These are phyloP conservation scores for Solanum chiquidenum DNA, from an alignment of 257 asterid genomes.

Conservation along the genomic window DNA sequence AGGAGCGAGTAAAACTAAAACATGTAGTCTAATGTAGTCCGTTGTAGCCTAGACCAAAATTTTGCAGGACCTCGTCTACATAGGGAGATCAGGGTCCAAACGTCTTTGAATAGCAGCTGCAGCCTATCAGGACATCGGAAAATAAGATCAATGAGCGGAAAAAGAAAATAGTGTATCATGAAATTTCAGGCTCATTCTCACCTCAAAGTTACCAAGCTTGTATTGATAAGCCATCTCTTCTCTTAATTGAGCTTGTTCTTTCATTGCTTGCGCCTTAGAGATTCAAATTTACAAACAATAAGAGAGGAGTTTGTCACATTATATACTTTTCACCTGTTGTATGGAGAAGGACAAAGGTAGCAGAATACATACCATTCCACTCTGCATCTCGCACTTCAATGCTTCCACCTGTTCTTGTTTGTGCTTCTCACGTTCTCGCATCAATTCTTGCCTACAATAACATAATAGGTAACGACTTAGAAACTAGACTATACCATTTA, in stretches of 20 bases:
- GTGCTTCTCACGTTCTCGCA: slow-evolving; percentile 66
- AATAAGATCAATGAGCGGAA: not conserved
- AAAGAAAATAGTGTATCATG: not conserved
- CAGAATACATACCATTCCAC: slow-evolving; percentile 65
- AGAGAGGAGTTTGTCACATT: not conserved
- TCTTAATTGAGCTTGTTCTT: slow-evolving; percentile 88
- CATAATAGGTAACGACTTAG: not conserved
- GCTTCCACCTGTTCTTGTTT: slow-evolving; percentile 74
- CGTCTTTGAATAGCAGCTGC: slow-evolving; percentile 97
- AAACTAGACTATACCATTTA: not conserved
- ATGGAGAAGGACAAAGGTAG: not conserved
- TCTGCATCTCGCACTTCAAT: slow-evolving; percentile 68
- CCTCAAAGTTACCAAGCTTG: slow-evolving; percentile 94
- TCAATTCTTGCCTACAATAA: slow-evolving; percentile 62
- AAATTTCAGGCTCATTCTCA: slow-evolving; percentile 6
- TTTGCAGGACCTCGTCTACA: slow-evolving; percentile 13
- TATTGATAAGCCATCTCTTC: slow-evolving; percentile 98
- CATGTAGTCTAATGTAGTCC: not conserved
- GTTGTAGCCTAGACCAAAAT: not conserved
- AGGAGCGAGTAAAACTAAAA: not conserved
- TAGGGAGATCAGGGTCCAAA: slow-evolving; percentile 87
- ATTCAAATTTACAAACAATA: not conserved
- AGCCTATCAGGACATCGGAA: slow-evolving; percentile 35
- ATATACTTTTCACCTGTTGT: not conserved
- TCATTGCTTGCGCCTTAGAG: slow-evolving; percentile 91